Evolutionary conservation across 164 flowering plant species (phyloP), one percentile per base, ranked within the genome.

Genomic region (Taxillus chinensis): DNA sequence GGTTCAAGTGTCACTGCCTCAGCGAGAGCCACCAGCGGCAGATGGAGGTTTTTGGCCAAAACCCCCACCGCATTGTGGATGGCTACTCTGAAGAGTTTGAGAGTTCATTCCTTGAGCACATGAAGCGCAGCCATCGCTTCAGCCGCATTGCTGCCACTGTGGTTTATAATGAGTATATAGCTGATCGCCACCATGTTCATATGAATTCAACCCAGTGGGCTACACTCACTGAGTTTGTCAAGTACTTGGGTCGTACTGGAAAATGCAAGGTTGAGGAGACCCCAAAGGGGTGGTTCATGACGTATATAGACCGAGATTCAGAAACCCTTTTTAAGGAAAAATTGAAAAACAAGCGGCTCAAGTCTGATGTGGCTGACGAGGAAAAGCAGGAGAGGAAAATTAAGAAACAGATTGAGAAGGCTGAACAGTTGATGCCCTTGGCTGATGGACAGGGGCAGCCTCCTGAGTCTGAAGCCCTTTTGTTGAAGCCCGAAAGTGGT

Each of bases 181-280:
- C 80, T 9, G 90, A 92, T 49, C 70, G 98, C n/a, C 87, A 92
- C 66, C 96, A 92, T 58, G 68, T 92, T 10, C 95, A 92, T 64
- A 92, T 89, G 96, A 92, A 89, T 61, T 92, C 98, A 0, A 92
- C 98, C 2, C 63, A 87, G 74, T 92, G 98, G 96, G 86, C 89
- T 4, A 84, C 95, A 0, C 76, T 92, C n/a, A 92, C 96, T 0
- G 98, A 92, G 68, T 92, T 92, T 61, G 82, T 92, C 41, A 86
- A 86, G 84, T 67, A 92, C 62, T 67, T 92, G 58, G 96, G 98
- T 4, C 67, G 76, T 16, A 82, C 82, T 0, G 98, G 98, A 4
- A 76, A 89, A 77, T 92, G 95, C 61, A 87, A 92, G 77, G 96
- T 92, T 4, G 96, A 89, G 8, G 96, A 87, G 73, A 92, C 98